Conservation (phyloP, 2,329 filamentous ascomycete species). For the Pseudogymnoascus sp. region DNA sequence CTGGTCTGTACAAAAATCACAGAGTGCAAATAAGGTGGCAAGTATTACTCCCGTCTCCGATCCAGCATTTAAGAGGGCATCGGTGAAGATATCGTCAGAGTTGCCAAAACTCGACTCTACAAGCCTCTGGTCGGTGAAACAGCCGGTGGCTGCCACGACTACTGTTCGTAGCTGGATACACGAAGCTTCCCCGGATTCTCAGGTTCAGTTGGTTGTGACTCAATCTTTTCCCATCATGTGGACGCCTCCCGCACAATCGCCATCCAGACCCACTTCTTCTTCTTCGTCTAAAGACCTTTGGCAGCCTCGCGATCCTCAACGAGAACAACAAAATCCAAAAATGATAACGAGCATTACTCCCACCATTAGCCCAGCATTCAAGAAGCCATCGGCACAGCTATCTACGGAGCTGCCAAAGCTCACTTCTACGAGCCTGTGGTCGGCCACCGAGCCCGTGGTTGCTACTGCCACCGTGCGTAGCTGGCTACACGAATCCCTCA, state of each 20-base stretch:
- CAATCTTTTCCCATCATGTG: constrained; percentile 6
- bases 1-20: constrained; percentile 4
- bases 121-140: not conserved
- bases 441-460: not conserved
- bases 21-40: not conserved
- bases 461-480: not conserved
- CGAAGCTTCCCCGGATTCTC: not conserved
- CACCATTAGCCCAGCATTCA: not conserved
- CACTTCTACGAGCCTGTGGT: not conserved
- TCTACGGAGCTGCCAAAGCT: not conserved
- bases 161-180: constrained; percentile 4
- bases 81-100: not conserved
- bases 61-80: not conserved
- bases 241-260: constrained; percentile 1
- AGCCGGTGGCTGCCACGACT: not conserved
- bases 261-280: constrained; percentile 2
- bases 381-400: not conserved
- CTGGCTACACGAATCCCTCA: not conserved
- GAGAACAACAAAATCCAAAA: constrained; percentile 3
- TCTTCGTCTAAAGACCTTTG: not conserved
- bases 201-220: not conserved
- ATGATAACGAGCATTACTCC: not conserved
- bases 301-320: not conserved
- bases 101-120: constrained; percentile 5
- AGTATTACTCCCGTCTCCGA: not conserved